Base-by-base conservation (phyloP, 148 eudicot genomes). In the Silene uniflora region DNA sequence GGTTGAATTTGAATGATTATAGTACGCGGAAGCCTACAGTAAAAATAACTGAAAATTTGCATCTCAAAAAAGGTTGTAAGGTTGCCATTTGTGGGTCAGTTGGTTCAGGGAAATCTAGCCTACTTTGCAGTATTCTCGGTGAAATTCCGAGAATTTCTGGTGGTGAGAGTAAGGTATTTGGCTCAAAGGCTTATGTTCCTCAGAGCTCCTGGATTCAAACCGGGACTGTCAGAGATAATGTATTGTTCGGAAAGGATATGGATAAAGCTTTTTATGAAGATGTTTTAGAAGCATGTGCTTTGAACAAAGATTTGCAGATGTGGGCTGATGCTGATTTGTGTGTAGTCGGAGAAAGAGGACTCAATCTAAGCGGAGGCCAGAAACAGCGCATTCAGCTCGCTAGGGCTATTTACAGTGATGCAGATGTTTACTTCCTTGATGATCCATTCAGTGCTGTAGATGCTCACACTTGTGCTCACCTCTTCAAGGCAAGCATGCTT, bases 381-480 rank as follows among this genome's bases (percentile, higher is more conserved):
- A 94, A 90, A 79, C 98, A 94, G 75, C 83, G 97, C 69, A 88
- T 92, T 72, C 98, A 94, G 74, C 84, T 91, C 75, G 98, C 97
- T 54, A 84, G 97, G 73, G 97, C 96, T 10, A 76, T 94, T 4
- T 90, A 92, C 55, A 88, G 86, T 66, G 82, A 90, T 76, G 87
- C 92, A 5, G 97, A 94, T 83, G 87, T 91, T 21, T 94, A 89
- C 83, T 82, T 94, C 77, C 90, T 94, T 3, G 98, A 94, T 76
- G 98, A 94, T 81, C 98, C 98, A n/a, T 94, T 94, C 70, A 94
- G 97, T 67, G 96, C 97, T 0, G 98, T 94, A 67, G 98, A 91
- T 86, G 96, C 97, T 75, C 98, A 90, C 81, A 94, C 98, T 18
- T 89, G 93, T 61, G 91, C 89, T 52, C 98, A 94, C 75, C 81